Evolutionary conservation across 768 basidiomycete genomes (phyloP), one percentile per base, ranked within the genome.

Genomic region (Porpolomopsis calyptriformis): DNA sequence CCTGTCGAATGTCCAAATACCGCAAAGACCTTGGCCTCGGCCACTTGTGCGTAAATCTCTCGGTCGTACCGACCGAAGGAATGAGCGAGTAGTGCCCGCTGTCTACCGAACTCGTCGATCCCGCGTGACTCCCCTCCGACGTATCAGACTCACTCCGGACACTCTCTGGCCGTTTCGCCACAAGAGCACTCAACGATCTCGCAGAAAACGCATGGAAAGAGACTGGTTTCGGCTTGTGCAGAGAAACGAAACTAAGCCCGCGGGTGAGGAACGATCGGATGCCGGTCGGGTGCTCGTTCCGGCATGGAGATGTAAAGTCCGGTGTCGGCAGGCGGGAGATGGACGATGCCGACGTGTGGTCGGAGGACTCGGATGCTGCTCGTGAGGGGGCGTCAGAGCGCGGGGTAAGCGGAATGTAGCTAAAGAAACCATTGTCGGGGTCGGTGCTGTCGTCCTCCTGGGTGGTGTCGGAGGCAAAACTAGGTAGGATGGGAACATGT

Each of bases 21-120:
- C 26, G 18, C 22, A 67, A 40, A 11, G 60, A 58, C 29, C 54
- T 63, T 23, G 72, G 74, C 8, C 61, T 57, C 1, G 74, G 74
- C 69, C 74, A 77, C 53, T 76, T 76, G 40, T 67, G 57, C 4
- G 75, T 76, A 48, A 76, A 70, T 50, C 69, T 73, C 45, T 64
- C 61, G 14, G 62, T 66, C 6, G 64, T 63, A 24, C 61, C 62
- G 24, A 66, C 40, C 14, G 56, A 51, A 11, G 60, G 55, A 45
- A 64, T 62, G 31, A 65, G 55, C 26, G 54, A 52, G 26, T 43
- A 50, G 46, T 57, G 65, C 4, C 62, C 62, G 6, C 53, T 53
- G 48, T 63, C 58, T 31, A 61, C 43, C 18, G 57, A 57, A 16
- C 22, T 45, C 20, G 48, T 46, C 39, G 37, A 35, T 43, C 11